These are phyloP conservation scores for Pyrenophora seminiperda DNA, from an alignment of 2,329 filamentous ascomycete species.

Conservation along the genomic window DNA sequence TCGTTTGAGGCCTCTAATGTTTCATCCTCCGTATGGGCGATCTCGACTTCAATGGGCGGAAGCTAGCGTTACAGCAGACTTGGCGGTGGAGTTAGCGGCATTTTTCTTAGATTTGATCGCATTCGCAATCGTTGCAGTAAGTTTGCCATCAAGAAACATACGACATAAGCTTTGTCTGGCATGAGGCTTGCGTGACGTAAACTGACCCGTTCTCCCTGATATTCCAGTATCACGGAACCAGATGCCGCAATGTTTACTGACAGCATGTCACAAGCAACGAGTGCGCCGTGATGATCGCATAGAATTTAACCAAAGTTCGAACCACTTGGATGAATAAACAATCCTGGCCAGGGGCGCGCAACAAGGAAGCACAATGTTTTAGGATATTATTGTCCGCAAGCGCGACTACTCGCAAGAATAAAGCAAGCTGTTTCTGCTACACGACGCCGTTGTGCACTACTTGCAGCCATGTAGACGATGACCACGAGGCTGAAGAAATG, in stretches of 20 bases:
- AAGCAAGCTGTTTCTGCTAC: conserved; percentile 3
- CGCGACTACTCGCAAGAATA: neutral
- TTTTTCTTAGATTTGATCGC: conserved; percentile 5
- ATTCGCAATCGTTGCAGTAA: neutral
- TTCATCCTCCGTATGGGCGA: neutral
- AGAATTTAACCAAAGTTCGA: neutral
- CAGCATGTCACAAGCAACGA: neutral
- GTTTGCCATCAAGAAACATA: neutral
- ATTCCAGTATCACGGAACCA: neutral
- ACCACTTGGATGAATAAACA: neutral
- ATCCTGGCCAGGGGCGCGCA: neutral
- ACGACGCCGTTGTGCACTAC: conserved; percentile 6
- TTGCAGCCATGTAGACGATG: neutral
- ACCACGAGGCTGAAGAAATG: neutral
- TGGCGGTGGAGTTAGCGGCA: conserved; percentile 11
- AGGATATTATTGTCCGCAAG: neutral
- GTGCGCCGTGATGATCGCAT: neutral
- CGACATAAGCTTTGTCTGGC: conserved; percentile 1
- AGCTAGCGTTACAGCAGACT: conserved; percentile 2
- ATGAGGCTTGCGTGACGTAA: neutral
- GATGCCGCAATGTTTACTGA: neutral
- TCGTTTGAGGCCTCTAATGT: neutral
- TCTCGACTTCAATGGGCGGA: conserved; percentile 4
- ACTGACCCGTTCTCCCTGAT: neutral
- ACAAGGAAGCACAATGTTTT: neutral